These are phyloP conservation scores for Fusarium keratoplasticum DNA, from an alignment of 2,329 filamentous ascomycete species.

Conservation along the genomic window DNA sequence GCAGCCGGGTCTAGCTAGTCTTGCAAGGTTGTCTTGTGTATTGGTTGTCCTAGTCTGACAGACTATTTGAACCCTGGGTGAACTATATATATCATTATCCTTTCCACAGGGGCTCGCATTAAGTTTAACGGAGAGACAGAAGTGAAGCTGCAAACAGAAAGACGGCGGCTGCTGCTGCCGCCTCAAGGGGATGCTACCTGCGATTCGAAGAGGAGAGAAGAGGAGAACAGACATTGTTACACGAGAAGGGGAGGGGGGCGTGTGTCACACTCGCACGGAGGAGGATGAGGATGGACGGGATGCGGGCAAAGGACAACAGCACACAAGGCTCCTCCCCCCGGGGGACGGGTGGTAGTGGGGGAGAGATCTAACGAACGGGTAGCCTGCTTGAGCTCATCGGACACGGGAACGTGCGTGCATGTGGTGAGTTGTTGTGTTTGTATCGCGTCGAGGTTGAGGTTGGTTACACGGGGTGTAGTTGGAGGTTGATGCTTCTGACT, in stretches of 20 bases:
- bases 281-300: conserved; percentile 21
- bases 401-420: conserved; percentile 45
- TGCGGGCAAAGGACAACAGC: conserved; percentile 8
- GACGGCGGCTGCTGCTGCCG: background rate
- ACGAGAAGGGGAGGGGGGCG: conserved; percentile 7
- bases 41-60: background rate
- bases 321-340: conserved; percentile 16
- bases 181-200: background rate
- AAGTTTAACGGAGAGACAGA: background rate
- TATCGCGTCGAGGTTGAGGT: background rate
- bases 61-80: background rate
- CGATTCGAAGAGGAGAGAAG: background rate
- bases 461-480: background rate
- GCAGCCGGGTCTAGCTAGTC: background rate
- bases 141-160: background rate
- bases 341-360: conserved; percentile 4
- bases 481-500: background rate
- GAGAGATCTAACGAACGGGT: conserved; percentile 44
- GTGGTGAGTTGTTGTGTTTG: conserved; percentile 26
- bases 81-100: background rate
- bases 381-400: conserved; percentile 45
- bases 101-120: background rate
- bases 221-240: conserved; percentile 1
- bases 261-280: conserved; percentile 8
- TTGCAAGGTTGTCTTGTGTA: background rate